Conservation (phyloP, 2,329 filamentous ascomycete species). For the Diplodia scrobiculata region DNA sequence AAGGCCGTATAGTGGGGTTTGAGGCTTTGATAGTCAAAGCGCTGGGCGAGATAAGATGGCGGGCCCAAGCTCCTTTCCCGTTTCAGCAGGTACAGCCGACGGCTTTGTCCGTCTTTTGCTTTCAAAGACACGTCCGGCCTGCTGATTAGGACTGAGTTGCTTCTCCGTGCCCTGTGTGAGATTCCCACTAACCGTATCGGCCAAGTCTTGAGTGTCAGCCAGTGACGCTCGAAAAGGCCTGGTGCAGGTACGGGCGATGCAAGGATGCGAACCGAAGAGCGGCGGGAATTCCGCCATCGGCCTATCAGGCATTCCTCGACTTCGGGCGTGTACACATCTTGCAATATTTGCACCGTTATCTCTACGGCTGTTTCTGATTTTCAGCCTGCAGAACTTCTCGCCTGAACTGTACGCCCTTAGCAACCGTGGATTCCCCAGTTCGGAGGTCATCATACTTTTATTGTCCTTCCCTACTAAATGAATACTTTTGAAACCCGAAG, state of each 20-base stretch:
- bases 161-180: neutral
- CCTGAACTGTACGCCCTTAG: neutral
- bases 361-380: neutral
- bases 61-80: conserved; percentile 8
- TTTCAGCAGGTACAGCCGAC: conserved; percentile 4
- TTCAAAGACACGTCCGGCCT: neutral
- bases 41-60: conserved; percentile 1
- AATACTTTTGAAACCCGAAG: neutral
- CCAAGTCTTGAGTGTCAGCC: neutral
- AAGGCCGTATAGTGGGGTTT: neutral
- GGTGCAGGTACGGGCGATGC: neutral
- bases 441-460: neutral
- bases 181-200: neutral
- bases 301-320: neutral
- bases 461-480: neutral
- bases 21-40: conserved; percentile 10
- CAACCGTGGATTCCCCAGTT: neutral
- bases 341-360: neutral
- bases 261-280: conserved; percentile 16
- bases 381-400: neutral
- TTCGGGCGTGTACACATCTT: neutral
- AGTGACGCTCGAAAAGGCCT: neutral
- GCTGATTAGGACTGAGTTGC: neutral
- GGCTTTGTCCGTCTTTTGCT: neutral
- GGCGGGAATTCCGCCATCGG: conserved; percentile 5